Conservation (phyloP, 768 basidiomycete species). For the Lactifluus echinatus region DNA sequence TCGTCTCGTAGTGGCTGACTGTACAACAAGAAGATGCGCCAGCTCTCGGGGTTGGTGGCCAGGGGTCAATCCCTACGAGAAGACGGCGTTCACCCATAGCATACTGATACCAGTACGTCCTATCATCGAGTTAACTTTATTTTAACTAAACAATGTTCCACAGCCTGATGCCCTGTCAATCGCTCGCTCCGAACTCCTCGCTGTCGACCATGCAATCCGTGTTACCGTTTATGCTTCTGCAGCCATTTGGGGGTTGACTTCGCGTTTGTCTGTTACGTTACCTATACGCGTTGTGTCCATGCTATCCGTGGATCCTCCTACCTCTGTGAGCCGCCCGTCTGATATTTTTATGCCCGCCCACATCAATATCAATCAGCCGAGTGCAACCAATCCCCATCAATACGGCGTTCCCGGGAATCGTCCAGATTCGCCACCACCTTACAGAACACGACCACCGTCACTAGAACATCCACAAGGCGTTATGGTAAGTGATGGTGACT, state of each 20-base stretch:
- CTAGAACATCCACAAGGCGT: background rate
- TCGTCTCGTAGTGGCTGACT: constrained; percentile 56
- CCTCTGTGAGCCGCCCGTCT: constrained; percentile 26
- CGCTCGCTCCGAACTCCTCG: constrained; percentile 57
- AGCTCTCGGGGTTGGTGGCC: constrained; percentile 89
- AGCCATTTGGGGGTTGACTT: constrained; percentile 30
- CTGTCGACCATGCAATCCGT: constrained; percentile 66
- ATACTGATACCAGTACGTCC: constrained; percentile 65
- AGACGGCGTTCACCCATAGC: constrained; percentile 55
- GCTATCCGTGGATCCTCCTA: constrained; percentile 78
- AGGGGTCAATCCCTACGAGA: constrained; percentile 59
- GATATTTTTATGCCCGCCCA: background rate
- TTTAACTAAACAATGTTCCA: constrained; percentile 24
- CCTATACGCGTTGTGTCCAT: constrained; percentile 78
- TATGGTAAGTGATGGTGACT: background rate
- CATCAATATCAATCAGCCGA: background rate
- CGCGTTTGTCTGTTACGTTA: constrained; percentile 60
- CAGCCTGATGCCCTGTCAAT: constrained; percentile 68
- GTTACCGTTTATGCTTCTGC: constrained; percentile 54
- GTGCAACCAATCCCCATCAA: background rate
- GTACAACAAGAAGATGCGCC: constrained; percentile 55
- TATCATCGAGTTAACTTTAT: background rate
- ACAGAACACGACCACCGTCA: constrained; percentile 9
- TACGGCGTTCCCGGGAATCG: background rate
- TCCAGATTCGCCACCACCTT: constrained; percentile 6